Evolutionary conservation across 129 eudicot genomes (phyloP), one percentile per base, ranked within the genome.

Genomic region (Artemisia tridentata): DNA sequence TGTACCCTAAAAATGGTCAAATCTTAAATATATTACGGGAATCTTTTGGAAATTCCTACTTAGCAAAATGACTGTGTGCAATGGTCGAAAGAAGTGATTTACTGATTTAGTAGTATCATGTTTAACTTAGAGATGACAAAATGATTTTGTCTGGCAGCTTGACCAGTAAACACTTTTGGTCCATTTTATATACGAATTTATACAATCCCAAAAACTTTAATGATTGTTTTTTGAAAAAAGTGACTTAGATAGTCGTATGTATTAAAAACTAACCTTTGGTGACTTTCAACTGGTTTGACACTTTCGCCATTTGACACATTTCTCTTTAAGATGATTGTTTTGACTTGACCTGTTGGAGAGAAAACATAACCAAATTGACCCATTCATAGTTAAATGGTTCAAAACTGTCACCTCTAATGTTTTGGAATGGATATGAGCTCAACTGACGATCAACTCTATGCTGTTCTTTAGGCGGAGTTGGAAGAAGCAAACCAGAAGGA

Each of bases 401-500:
- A 27, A 51, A 29, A 15, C 29, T 16, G 50, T 43, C 50, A 16
- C 51, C 51, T 68, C 12, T 68, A 10, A 13, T 73, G 9, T 50
- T 29, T 12, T 50, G 23, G 18, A 8, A 58, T 72, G 29, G 14
- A 43, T 53, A 74, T 41, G 38, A n/a, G 13, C 23, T 21, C 16
- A 60, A 52, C 62, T 67, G 57, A 67, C 31, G 1, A 55, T 18
- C 9, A 62, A 23, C 7, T 60, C 1, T 23, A 25, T 57, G 59
- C 14, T 54, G 45, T 11, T 58, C 63, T 51, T 70, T 80, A 90
- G 96, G 83, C 78, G 23, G 95, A 86, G 78, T 73, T 84, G 81
- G 88, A 87, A 67, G 95, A 90, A 69, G 81, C 80, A 15, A 76
- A 78, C 41, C 77, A 80, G 61, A 87, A 86, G 71, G 88, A 84